Base-by-base conservation (phyloP, 805 yeast species). In the Metschnikowia dekortorum region DNA sequence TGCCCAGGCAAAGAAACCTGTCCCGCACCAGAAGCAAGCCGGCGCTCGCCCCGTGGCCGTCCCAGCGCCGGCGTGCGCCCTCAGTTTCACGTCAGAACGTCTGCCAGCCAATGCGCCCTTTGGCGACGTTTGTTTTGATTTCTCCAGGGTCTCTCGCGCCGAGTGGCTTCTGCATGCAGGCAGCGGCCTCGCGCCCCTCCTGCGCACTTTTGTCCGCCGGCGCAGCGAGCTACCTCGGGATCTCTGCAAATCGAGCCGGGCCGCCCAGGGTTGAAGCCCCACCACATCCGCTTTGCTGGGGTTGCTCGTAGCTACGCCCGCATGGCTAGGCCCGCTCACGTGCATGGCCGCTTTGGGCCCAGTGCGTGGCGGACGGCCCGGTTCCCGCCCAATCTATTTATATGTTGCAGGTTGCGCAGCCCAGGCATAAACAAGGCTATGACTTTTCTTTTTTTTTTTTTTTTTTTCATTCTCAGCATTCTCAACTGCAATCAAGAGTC, bases 61-160 rank as follows among this genome's bases (percentile, higher is more conserved):
- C 16, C 32, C 22, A 22, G 14, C 16, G 34, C 39, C 34, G 40
- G 39, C 36, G 29, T 35, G 39, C 39, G 39, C 13, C 10, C 26
- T 13, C 34, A 13, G 46, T 45, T 45, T 45, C 47, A 45, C 26
- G 42, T 8, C 41, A 45, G 47, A 29, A 37, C 42, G 47, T 26
- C 8, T 28, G 39, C 32, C 22, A n/a, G 47, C 18, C 16, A 9
- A 33, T 37, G 41, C 40, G 47, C 29, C 29, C 29, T 44, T 44
- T 44, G 46, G 46, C 46, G 46, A 39, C 33, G 37, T 44, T 44
- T 44, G 46, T 44, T 44, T 35, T 44, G 39, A 29, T 44, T 44
- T 32, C 46, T 44, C 46, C 39, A 29, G 32, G 37, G 10, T 13
- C 39, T 18, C 39, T 29, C 46, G 46, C 46, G 46, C 46, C 28